These are phyloP conservation scores for Globisporangium viniferum DNA, from an alignment of 352 stramenopile genomes.

Conservation along the genomic window DNA sequence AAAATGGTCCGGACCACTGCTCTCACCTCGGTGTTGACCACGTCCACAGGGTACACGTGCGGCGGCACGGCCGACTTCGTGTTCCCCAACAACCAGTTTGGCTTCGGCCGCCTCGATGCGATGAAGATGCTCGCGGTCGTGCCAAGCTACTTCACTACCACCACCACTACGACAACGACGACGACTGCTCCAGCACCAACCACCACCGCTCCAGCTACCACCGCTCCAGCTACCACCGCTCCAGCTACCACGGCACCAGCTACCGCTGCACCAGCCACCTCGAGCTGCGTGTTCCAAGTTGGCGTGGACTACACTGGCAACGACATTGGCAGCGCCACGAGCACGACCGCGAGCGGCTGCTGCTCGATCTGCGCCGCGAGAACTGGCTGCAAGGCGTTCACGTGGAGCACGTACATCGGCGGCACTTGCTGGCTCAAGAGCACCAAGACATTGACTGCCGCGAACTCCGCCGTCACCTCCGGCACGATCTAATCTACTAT, in stretches of 20 bases:
- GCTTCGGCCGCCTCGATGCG: neutral
- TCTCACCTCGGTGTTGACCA: conserved; percentile 12
- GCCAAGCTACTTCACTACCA: neutral
- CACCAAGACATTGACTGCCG: conserved; percentile 12
- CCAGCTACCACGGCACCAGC: neutral
- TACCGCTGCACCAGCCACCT: neutral
- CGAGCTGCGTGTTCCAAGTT: conserved; percentile 3
- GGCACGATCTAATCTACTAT: neutral
- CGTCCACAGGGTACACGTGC: conserved; percentile 30
- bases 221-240: neutral
- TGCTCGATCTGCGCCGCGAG: conserved; percentile 10
- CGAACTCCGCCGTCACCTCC: neutral
- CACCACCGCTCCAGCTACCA: neutral
- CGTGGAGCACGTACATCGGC: conserved; percentile 44
- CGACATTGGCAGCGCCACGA: conserved; percentile 16
- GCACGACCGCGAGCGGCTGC: conserved; percentile 12
- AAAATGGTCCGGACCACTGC: neutral
- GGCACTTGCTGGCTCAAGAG: conserved; percentile 66
- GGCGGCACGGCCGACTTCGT: conserved; percentile 32
- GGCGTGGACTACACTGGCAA: conserved; percentile 22
- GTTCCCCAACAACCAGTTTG: conserved; percentile 42
- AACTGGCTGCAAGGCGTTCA: conserved; percentile 25
- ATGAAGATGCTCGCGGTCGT: neutral
- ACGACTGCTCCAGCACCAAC: neutral
- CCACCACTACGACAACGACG: neutral